phyloP scores from a whole-genome alignment of 768 basidiomycete species.

The Amanita subjunquillea region DNA sequence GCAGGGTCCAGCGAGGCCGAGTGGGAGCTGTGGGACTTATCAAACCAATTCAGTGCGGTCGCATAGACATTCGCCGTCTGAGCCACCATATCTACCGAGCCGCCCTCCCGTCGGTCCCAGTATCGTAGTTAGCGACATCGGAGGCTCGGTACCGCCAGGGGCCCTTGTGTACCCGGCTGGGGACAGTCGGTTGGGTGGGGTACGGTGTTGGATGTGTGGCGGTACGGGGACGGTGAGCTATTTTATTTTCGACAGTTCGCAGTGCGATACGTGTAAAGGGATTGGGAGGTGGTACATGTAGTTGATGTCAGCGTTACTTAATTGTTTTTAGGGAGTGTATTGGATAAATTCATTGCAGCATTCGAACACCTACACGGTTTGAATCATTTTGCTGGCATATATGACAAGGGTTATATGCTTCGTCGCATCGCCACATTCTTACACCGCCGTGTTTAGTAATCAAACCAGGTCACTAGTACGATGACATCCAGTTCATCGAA shows the following conservation, averaged over 20 bases:
- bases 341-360: too few species aligned
- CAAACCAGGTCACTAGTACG: too few species aligned
- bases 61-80: not conserved
- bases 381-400: too few species aligned
- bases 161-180: slow-evolving; percentile 47
- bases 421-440: too few species aligned
- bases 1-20: not conserved
- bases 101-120: not conserved
- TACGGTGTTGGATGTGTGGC: slow-evolving; percentile 52
- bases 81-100: not conserved
- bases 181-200: slow-evolving; percentile 62
- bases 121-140: not conserved
- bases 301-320: not conserved
- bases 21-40: too few species aligned
- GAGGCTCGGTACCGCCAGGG: slow-evolving; percentile 19
- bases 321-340: too few species aligned
- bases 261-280: slow-evolving; percentile 53
- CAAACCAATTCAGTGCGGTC: not conserved
- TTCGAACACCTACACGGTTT: too few species aligned
- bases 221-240: slow-evolving; percentile 45
- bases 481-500: too few species aligned
- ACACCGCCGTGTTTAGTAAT: too few species aligned
- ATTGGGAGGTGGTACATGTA: slow-evolving; percentile 43
- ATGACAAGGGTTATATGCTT: too few species aligned
- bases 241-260: slow-evolving; percentile 41